Evolutionary conservation across 306 rosid species (phyloP), one percentile per base, ranked within the genome.

Genomic region (Calophaca sinica): DNA sequence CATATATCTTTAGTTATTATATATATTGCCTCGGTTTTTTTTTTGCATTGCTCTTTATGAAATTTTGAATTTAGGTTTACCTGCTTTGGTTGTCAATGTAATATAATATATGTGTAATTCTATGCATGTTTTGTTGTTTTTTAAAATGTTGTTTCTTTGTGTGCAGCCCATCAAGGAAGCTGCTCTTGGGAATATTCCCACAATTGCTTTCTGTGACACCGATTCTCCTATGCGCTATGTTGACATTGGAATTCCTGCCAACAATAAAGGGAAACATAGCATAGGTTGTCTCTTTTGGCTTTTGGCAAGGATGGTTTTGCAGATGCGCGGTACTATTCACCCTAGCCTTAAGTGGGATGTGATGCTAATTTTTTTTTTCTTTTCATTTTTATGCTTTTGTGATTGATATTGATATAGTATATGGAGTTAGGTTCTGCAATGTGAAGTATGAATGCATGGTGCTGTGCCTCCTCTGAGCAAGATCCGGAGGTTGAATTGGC

Each of bases 281-380:
- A 91, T 94, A 1, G 97, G 98, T 15, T 94, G 98, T 79, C 98
- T 94, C 31, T 91, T 91, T 44, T 91, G 98, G 98, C 81, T 94
- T 45, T 82, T 91, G 45, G 97, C 97, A 12, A 87, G 98, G 79
- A 94, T 94, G 98, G 97, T 94, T 36, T 68, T 94, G 81, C 91
- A 91, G 76, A 94, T 94, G 97, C 87, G 97, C 7, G 91, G 92
- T 20, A 84, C 90, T 9, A 86, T 91, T 32, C 88, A 88, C 33
- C 87, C 88, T 6, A 93, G 94, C 3, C 91, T 58, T 3, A 82
- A 89, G 62, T 94, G 98, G 97, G 97, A 94, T 65, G 91, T 94
- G 9, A 94, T 91, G 98, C 96, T 94, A 87, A 67, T 14, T 1
- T 54, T 68, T 20, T 20, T 20, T 1, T 20, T n/a, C n/a, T n/a